Evolutionary conservation across 2,329 filamentous ascomycete genomes (phyloP).

Genomic region (Colletotrichum gloeosporioides): DNA sequence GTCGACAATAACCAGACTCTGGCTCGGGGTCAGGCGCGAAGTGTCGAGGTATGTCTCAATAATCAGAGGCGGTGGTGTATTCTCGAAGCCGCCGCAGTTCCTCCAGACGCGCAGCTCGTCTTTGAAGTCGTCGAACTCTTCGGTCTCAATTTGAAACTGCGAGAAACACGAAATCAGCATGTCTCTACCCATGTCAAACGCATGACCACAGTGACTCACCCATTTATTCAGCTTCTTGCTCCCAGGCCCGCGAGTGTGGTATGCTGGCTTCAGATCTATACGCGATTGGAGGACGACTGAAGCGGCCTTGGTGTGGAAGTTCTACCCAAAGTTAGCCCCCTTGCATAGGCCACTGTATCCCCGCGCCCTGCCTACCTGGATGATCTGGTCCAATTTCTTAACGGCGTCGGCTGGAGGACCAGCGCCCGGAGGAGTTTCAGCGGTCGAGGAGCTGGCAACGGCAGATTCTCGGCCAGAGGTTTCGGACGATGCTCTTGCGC

Average conservation of each 20-base stretch:
- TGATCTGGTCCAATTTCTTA: slow-evolving; percentile 89
- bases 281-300: slow-evolving; percentile 84
- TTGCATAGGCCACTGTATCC: background rate
- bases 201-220: slow-evolving; percentile 58
- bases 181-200: background rate
- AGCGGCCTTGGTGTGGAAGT: slow-evolving; percentile 89
- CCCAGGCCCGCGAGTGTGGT: slow-evolving; percentile 48
- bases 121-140: slow-evolving; percentile 87
- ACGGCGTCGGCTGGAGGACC: slow-evolving; percentile 69
- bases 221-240: slow-evolving; percentile 79
- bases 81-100: slow-evolving; percentile 72
- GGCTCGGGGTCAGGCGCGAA: slow-evolving; percentile 78
- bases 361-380: slow-evolving; percentile 67
- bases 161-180: background rate
- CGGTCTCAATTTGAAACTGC: slow-evolving; percentile 93
- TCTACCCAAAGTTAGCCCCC: slow-evolving; percentile 57
- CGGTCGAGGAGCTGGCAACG: slow-evolving; percentile 52
- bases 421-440: slow-evolving; percentile 44
- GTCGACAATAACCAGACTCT: slow-evolving; percentile 87
- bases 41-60: slow-evolving; percentile 92
- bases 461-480: slow-evolving; percentile 41
- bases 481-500: slow-evolving; percentile 49
- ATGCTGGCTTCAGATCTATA: slow-evolving; percentile 68
- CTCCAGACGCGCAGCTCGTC: slow-evolving; percentile 86
- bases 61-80: slow-evolving; percentile 80